phyloP scores from a whole-genome alignment of 208 protist species.

The Entamoeba invadens region DNA sequence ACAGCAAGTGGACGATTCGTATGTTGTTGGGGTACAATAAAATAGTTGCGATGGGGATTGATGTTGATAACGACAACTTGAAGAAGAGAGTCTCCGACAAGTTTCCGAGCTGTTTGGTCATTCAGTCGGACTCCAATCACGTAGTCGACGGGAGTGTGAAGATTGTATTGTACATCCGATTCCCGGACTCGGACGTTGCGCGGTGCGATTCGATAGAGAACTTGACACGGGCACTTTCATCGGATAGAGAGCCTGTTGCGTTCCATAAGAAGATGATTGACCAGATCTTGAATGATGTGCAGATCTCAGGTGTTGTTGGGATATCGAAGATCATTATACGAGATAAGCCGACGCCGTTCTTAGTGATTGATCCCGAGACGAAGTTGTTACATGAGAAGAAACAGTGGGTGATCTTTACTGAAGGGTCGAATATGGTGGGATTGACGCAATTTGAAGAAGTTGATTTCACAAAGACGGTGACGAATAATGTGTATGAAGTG shows the following conservation, averaged over 20 bases:
- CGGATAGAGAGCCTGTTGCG: background rate
- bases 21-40: slow-evolving; percentile 1
- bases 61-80: background rate
- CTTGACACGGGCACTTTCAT: background rate
- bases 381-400: background rate
- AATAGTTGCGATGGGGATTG: background rate
- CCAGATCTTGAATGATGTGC: background rate
- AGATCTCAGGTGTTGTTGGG: background rate
- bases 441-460: slow-evolving; percentile 65
- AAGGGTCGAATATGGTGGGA: slow-evolving; percentile 73
- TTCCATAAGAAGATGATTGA: background rate
- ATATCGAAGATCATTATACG: background rate
- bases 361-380: background rate
- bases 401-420: slow-evolving; percentile 66
- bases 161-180: background rate
- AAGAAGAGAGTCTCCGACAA: background rate
- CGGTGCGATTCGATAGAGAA: background rate
- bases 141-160: background rate
- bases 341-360: background rate
- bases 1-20: slow-evolving; percentile 17
- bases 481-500: slow-evolving; percentile 95
- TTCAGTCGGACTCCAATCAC: background rate
- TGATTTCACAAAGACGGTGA: slow-evolving; percentile 66
- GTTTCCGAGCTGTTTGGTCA: background rate
- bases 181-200: background rate